Percentiles rank a stretch among this genome's conserved stretches.
Conservation (phyloP, 129 eudicot species). For the Flaveria bidentis region DNA sequence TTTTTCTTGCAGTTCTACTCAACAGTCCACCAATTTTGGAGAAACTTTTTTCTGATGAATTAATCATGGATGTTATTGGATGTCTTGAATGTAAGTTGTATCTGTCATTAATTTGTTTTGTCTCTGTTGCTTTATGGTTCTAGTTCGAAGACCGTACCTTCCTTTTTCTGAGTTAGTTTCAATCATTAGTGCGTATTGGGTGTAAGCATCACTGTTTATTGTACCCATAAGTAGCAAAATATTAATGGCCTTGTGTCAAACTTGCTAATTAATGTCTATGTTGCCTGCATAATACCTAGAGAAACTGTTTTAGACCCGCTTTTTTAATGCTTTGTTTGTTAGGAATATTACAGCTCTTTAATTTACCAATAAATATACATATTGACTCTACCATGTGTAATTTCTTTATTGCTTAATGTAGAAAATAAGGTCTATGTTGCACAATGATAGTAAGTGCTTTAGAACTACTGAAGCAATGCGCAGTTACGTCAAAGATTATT, state of each 20-base stretch:
- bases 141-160: not conserved
- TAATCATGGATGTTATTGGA: conserved; percentile 81
- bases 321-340: not conserved
- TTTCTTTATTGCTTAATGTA: not conserved
- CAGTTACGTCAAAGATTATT: not conserved
- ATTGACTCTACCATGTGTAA: not conserved
- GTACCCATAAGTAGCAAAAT: not conserved
- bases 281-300: not conserved
- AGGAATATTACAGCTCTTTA: not conserved
- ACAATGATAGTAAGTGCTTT: not conserved
- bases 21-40: conserved; percentile 77
- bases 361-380: not conserved
- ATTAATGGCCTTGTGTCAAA: not conserved
- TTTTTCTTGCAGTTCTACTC: conserved; percentile 65
- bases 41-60: conserved; percentile 81
- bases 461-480: not conserved
- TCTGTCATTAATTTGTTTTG: not conserved
- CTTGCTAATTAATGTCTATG: not conserved
- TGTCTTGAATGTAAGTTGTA: conserved; percentile 83
- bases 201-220: not conserved
- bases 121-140: not conserved
- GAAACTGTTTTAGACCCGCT: conserved; percentile 5
- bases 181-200: not conserved
- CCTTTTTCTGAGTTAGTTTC: not conserved
- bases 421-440: not conserved